Evolutionary conservation across 805 yeast species (phyloP), one percentile per base, ranked within the genome.

Genomic region (Yarrowia alimentaria): DNA sequence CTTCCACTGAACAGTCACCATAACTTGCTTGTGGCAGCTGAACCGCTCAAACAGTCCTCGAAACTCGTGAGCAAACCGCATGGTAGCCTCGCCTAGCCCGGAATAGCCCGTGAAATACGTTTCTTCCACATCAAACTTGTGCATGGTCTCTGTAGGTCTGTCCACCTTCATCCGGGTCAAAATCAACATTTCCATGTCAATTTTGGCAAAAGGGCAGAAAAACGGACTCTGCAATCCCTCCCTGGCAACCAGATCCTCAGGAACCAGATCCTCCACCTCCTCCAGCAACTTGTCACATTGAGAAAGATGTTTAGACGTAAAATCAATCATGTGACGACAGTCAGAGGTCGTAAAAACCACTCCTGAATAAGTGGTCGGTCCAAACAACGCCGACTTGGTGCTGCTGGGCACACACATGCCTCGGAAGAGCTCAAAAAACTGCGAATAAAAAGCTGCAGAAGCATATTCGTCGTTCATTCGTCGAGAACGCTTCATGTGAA

Each of bases 1-100:
- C 37, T 43, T 43, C 50, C 50, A 43, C 17, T 43, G 50, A 7
- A 31, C 50, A 3, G 50, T 14, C n/a, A n/a, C n/a, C 3, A 29
- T 43, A 21, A 43, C 28, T 5, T 29, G 16, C 24, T 43, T 31
- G 16, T 30, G 20, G 37, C 37, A 43, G 20, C 37, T 43, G 50
- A 43, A 43, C 21, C 50, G 26, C 13, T 43, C 37, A 24, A 43
- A 43, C 30, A 43, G 30, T 4, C 29, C 26, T 6, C 20, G 14
- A 1, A 43, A 29, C 30, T 43, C 50, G n/a, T 31, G 17, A 16
- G 37, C 19, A n/a, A 43, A 43, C 16, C 50, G 37, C 6, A 26
- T 18, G 6, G 32, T 40, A 9, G 19, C 47, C 8, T 12, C 30
- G 9, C 35, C 50, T 5, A 17, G 5, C 3, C 17, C 21, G 8